Conservation (phyloP, 441 rosid species). For the Mallotus japonicus region DNA sequence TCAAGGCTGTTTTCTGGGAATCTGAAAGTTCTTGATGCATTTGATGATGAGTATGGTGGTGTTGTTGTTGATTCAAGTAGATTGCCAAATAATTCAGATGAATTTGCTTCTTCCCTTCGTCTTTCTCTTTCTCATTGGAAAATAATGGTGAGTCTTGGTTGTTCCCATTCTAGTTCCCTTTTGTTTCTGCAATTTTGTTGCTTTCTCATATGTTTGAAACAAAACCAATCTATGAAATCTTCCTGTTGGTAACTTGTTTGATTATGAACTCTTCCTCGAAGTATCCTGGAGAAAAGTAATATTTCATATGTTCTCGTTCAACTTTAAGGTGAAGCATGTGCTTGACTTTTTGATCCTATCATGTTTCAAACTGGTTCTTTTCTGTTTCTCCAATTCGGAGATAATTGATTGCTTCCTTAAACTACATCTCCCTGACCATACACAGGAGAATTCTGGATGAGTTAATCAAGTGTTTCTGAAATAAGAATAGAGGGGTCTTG, state of each 20-base stretch:
- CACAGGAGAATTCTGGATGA: not conserved
- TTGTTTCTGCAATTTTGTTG: not conserved
- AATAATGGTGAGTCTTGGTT: constrained; percentile 40
- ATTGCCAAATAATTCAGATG: constrained; percentile 48
- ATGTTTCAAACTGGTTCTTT: no score
- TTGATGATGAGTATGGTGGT: constrained; percentile 84
- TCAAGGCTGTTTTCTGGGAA: constrained; percentile 35
- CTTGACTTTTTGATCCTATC: no score
- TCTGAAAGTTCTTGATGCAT: constrained; percentile 48
- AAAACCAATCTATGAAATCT: not conserved
- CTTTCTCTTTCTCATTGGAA: constrained; percentile 71
- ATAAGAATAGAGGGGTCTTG: not conserved
- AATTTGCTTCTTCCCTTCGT: constrained; percentile 55
- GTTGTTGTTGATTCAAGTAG: constrained; percentile 63
- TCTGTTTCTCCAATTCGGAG: no score
- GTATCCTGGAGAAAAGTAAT: no score
- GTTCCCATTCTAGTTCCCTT: not conserved
- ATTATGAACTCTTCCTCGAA: no score
- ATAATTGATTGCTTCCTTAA: not conserved
- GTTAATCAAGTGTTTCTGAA: not conserved
- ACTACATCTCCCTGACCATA: not conserved
- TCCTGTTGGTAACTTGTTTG: not conserved
- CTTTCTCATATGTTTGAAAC: not conserved
- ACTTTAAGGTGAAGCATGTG: no score
- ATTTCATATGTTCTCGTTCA: no score